Evolutionary conservation across 2,329 filamentous ascomycete species (phyloP).

Genomic region (Nigrograna mackinnonii): DNA sequence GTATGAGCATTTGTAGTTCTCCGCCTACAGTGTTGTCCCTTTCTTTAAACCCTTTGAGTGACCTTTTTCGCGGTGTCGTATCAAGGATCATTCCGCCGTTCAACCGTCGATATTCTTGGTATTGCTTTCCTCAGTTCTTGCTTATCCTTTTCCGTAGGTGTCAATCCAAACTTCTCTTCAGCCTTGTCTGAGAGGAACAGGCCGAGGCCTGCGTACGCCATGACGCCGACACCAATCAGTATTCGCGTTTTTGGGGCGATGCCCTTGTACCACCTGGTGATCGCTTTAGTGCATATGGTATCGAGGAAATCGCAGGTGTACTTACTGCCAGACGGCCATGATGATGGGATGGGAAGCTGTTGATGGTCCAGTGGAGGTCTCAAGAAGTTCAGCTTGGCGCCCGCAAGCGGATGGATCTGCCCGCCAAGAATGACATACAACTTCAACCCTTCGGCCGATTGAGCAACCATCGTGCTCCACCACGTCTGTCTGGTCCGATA

Average conservation of each 20-base stretch:
- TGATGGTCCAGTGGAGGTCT: neutral
- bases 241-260: constrained; percentile 72
- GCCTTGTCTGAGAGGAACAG: constrained; percentile 74
- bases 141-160: constrained; percentile 73
- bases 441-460: too few species aligned
- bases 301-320: neutral
- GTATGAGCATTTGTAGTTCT: too few species aligned
- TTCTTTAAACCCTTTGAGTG: too few species aligned
- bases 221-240: constrained; percentile 71
- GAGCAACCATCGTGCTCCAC: too few species aligned
- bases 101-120: constrained; percentile 59
- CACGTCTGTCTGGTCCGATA: too few species aligned
- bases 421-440: too few species aligned
- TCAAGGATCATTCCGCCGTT: constrained; percentile 21
- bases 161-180: constrained; percentile 74
- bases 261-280: constrained; percentile 62
- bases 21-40: too few species aligned
- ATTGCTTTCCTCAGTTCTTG: constrained; percentile 64
- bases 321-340: constrained; percentile 44
- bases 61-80: too few species aligned
- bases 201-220: constrained; percentile 75
- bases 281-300: neutral
- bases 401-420: too few species aligned
- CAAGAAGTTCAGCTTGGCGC: too few species aligned
- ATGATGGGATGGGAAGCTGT: constrained; percentile 6